Evolutionary conservation across 2,329 filamentous ascomycete genomes (phyloP).

Genomic region (Knufia fluminis): DNA sequence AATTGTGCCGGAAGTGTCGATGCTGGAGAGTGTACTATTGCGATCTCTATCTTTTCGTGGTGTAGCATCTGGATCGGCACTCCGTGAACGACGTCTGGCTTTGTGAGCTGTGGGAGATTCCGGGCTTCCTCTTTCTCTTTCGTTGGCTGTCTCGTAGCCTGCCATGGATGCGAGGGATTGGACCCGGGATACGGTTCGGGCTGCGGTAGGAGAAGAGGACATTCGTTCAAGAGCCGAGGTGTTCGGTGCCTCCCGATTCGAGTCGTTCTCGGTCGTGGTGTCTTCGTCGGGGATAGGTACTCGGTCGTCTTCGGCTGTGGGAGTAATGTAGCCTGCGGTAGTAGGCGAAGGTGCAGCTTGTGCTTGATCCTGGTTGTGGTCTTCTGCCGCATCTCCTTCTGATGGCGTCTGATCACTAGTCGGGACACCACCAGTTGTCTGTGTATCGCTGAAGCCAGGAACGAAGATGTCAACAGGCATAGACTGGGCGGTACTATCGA

Average conservation of each 20-base stretch:
- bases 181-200: conserved; percentile 32
- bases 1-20: conserved; percentile 1
- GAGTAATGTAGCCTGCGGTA: conserved; percentile 25
- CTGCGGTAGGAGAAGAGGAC: conserved; percentile 37
- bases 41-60: not conserved
- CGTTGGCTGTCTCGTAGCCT: conserved; percentile 25
- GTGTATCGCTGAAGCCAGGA: not conserved
- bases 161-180: conserved; percentile 28
- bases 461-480: conserved; percentile 2
- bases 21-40: not conserved
- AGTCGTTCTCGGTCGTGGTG: conserved; percentile 10
- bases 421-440: not conserved
- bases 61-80: conserved; percentile 9
- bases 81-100: not conserved
- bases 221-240: conserved; percentile 34
- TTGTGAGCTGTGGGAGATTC: conserved; percentile 10
- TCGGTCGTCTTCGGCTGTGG: conserved; percentile 17
- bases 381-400: no score
- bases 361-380: no score
- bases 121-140: conserved; percentile 15
- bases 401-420: not conserved
- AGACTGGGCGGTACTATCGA: conserved; percentile 21
- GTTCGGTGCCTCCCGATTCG: conserved; percentile 23
- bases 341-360: conserved; percentile 13
- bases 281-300: not conserved